phyloP scores from a whole-genome alignment of 306 rosid species.

The Abrus precatorius region DNA sequence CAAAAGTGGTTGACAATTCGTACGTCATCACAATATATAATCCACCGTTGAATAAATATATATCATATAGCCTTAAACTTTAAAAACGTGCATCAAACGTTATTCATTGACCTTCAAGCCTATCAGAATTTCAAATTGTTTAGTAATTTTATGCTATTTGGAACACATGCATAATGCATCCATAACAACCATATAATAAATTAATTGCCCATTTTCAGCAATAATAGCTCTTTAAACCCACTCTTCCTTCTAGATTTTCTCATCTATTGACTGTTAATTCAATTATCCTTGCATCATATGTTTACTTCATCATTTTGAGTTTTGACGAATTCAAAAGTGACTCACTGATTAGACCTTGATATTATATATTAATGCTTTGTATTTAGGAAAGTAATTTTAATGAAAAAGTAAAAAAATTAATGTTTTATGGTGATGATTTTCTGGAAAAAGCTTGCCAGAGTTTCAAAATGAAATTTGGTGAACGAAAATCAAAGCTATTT shows the following conservation, averaged over 20 bases:
- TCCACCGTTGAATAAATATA: background rate
- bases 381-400: no score
- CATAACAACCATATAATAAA: background rate
- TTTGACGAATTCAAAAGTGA: background rate
- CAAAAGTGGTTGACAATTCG: slow-evolving; percentile 9
- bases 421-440: no score
- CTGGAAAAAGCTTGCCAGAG: background rate
- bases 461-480: slow-evolving; percentile 24
- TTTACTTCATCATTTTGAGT: no score
- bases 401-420: no score
- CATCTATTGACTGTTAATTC: background rate
- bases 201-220: background rate
- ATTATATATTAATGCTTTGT: background rate
- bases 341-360: background rate
- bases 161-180: background rate
- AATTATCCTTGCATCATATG: background rate
- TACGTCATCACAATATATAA: background rate
- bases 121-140: background rate
- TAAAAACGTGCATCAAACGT: slow-evolving; percentile 29
- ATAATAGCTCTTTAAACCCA: background rate
- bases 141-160: slow-evolving; percentile 1
- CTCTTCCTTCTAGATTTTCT: background rate
- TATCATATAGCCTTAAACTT: background rate
- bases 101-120: background rate
- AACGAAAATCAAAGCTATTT: background rate